phyloP scores from a whole-genome alignment of 73 alveolate genomes.

The Breviolum minutum region DNA sequence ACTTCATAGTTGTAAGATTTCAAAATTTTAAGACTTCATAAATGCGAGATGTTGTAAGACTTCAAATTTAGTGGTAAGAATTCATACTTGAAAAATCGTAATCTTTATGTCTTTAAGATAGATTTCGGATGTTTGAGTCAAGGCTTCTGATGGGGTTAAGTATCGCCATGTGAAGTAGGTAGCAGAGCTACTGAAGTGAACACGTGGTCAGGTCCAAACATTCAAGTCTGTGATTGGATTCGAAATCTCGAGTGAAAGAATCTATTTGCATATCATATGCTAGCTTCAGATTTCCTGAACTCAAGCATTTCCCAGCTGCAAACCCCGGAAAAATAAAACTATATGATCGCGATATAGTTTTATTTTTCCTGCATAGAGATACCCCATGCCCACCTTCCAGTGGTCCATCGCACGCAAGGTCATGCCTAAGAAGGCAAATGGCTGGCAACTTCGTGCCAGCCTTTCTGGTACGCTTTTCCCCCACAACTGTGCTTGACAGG shows the following conservation, averaged over 20 bases:
- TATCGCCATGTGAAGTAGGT: too few relatives aligned
- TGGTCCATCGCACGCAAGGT: background rate
- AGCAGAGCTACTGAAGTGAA: too few relatives aligned
- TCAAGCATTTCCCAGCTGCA: background rate
- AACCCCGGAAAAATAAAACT: background rate
- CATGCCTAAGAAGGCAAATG: background rate
- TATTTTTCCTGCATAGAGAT: too few relatives aligned
- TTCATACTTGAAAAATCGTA: background rate
- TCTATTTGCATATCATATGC: background rate
- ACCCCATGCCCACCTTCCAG: background rate
- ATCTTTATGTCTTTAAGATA: background rate
- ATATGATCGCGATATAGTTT: background rate
- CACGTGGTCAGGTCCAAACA: too few relatives aligned
- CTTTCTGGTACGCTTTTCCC: background rate
- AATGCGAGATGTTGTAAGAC: background rate
- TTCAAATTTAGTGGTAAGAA: background rate
- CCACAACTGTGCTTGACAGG: background rate
- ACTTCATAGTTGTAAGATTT: background rate
- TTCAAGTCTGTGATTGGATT: too few relatives aligned
- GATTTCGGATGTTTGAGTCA: too few relatives aligned
- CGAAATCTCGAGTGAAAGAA: too few relatives aligned
- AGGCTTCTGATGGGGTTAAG: too few relatives aligned
- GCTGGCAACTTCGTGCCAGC: slow-evolving; percentile 17
- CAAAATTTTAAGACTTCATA: too few relatives aligned
- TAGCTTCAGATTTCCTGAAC: background rate